Percentiles rank a stretch among this genome's conserved stretches.
phyloP scores from a whole-genome alignment of 2,329 filamentous ascomycete genomes.

The Penicillium italicum region DNA sequence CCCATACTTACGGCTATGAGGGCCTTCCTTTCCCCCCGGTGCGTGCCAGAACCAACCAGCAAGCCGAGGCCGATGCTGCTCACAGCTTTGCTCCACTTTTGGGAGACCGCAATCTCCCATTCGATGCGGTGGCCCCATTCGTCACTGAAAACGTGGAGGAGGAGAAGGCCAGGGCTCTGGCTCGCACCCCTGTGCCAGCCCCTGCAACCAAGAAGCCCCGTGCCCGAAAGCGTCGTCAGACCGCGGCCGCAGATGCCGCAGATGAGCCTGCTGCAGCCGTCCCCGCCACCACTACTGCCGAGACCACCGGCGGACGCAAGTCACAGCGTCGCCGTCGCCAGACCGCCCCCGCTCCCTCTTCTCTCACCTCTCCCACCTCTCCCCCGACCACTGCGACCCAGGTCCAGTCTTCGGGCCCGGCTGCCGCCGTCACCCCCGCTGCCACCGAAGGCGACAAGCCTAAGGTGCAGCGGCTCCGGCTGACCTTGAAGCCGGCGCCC shows the following conservation, averaged over 20 bases:
- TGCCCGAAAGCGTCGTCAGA: slow-evolving; percentile 11
- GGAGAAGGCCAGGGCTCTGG: slow-evolving; percentile 8
- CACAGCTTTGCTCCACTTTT: slow-evolving; percentile 21
- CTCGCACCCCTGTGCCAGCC: not conserved
- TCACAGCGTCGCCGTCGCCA: slow-evolving; percentile 7
- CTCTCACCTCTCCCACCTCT: not conserved
- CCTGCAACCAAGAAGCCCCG: slow-evolving; percentile 6
- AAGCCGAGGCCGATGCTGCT: slow-evolving; percentile 8
- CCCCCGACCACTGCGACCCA: not conserved
- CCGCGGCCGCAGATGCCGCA: not conserved
- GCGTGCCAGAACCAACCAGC: slow-evolving; percentile 9
- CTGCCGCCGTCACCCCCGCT: not conserved
- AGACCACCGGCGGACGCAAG: not conserved
- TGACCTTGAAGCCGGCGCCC: slow-evolving; percentile 15
- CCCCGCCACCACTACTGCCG: not conserved
- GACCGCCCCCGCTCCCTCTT: slow-evolving; percentile 4
- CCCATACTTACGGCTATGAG: slow-evolving; percentile 16
- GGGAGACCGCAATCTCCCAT: slow-evolving; percentile 20
- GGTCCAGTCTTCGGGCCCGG: not conserved
- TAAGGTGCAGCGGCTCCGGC: slow-evolving; percentile 12
- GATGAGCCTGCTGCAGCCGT: not conserved
- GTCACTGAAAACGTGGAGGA: slow-evolving; percentile 11
- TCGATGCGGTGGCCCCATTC: slow-evolving; percentile 1
- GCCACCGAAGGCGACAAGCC: not conserved
- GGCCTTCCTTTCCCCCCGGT: slow-evolving; percentile 18